These are phyloP conservation scores for Dactylellina haptotyla DNA, from an alignment of 2,329 filamentous ascomycete genomes.

Conservation along the genomic window DNA sequence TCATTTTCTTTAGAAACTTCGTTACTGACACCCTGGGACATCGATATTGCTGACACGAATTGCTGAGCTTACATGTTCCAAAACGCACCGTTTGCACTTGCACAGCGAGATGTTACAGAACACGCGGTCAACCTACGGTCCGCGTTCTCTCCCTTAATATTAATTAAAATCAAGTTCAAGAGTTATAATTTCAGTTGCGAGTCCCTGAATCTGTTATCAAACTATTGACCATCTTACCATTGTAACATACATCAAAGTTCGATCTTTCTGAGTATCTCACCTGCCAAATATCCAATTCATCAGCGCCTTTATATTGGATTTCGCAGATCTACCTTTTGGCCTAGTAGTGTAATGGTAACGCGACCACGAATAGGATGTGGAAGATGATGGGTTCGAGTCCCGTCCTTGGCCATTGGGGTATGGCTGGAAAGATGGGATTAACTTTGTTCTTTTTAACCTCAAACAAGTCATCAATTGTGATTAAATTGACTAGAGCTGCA, in stretches of 20 bases:
- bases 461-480: background rate
- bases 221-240: background rate
- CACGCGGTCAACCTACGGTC: too few relatives aligned
- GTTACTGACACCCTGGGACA: too few relatives aligned
- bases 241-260: background rate
- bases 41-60: too few relatives aligned
- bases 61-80: too few relatives aligned
- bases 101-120: too few relatives aligned
- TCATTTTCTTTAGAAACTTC: too few relatives aligned
- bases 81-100: too few relatives aligned
- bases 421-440: background rate
- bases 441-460: background rate
- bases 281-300: background rate
- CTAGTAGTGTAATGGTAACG: constrained; percentile 40
- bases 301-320: background rate
- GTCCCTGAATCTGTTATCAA: background rate
- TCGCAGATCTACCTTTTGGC: background rate
- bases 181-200: too few relatives aligned
- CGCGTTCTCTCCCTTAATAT: too few relatives aligned
- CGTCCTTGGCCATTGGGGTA: constrained; percentile 17
- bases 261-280: background rate
- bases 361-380: constrained; percentile 36
- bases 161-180: too few relatives aligned
- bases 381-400: constrained; percentile 40
- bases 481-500: background rate